Evolutionary conservation across 495 filamentous ascomycete genomes (phyloP), one percentile per base, ranked within the genome.

Genomic region (Hypoxylon subgilvum): DNA sequence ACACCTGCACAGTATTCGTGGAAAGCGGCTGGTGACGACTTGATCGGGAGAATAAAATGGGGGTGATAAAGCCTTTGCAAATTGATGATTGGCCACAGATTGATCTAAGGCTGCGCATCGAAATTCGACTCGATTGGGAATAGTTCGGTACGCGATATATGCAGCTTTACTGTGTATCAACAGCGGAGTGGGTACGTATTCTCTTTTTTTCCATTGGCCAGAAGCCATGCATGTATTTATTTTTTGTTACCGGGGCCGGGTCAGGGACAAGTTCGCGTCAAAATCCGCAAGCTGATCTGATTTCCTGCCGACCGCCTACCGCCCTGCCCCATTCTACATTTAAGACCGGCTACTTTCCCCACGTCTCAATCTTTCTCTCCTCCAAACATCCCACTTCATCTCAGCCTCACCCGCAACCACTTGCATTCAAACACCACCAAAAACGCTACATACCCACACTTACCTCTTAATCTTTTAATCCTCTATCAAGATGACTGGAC

Each of bases 401-500:
- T 75, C 71, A 78, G 73, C 73, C 72, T 77, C 74, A 79, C 67
- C 69, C 66, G 48, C 56, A 70, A 61, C 62, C 70, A 57, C 66
- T 69, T 64, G 63, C 63, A 65, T 61, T n/a, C n/a, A n/a, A n/a
- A n/a, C 62, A 68, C 53, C 53, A 50, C 61, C 59, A 61, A 50
- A 55, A 59, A 52, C 23, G 8, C 3, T 27, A 70, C 64, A 68
- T 70, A 61, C 42, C 51, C 47, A 38, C 47, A 43, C 23, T 27
- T 34, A 39, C 49, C 50, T 47, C 5, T 5, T 30, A 35, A 73
- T 70, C 68, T 69, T 69, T 67, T 35, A 63, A 66, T 47, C 63
- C 28, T 68, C 67, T 72, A 71, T 70, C 79, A 88, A 74, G 60
- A 96, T 96, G 91, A 92, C 91, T 91, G 91, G 91, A 91, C 91